Base-by-base conservation (phyloP, 441 rosid species). In the Euphorbia corollata region DNA sequence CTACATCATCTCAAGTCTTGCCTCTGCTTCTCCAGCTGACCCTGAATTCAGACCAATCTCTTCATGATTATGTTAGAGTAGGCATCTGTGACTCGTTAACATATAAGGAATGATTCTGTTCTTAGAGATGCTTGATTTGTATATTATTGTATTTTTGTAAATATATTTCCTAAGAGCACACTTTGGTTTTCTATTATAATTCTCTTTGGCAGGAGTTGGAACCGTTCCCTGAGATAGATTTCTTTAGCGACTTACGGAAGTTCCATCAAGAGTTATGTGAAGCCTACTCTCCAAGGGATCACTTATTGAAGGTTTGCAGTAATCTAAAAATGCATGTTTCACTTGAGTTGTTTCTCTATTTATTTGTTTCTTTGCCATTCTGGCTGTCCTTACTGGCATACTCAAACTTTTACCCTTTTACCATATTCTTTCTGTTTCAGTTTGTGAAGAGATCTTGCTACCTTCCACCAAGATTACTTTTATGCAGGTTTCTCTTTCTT, bases 381-480 rank as follows among this genome's bases (percentile, higher is more conserved):
- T 48, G 59, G 63, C 55, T 50, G 36, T 72, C 22, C 13, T 48
- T 59, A 16, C 34, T 23, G n/a, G n/a, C 60, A 56, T 48, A 59
- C 58, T 61, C 43, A 45, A 22, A 63, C 58, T 0, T 77, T 67
- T 23, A 68, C 64, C 19, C 66, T 68, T 67, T 70, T 63, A 51
- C 61, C 50, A 39, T 73, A 11, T 66, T 68, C 58, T 81, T 32
- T 23, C 23, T 19, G 2, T 78, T 75, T 76, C 88, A 94, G 98
- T 84, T 90, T 71, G 92, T 82, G 48, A 85, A 80, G 80, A 85
- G 97, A 79, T 86, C 92, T 73, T 79, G 76, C 78, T 79, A 83
- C 78, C 94, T 94, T 83, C 99, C 99, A 2, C 84, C 97, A 36
- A 87, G 98, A 78, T 81, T 91, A 70, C 86, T 94, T 70, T 73